These are phyloP conservation scores for Castanopsis chinensis DNA, from an alignment of 306 rosid genomes.

Conservation along the genomic window DNA sequence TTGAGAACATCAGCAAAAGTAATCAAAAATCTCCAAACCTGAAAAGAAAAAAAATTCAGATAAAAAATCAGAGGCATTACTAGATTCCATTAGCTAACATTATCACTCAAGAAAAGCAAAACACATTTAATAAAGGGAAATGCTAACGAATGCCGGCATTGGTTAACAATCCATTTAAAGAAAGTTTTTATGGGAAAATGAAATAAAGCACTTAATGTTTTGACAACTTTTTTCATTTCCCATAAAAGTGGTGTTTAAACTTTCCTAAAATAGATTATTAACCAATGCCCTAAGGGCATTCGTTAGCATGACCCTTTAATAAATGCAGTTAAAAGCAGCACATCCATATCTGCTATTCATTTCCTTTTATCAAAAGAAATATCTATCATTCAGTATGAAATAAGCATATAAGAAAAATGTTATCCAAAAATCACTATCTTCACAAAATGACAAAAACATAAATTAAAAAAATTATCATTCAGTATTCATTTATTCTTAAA, in stretches of 20 bases:
- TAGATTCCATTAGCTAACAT: slow-evolving; percentile 6
- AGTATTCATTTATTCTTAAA: neutral
- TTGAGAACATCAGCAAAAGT: slow-evolving; percentile 91
- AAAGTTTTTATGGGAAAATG: no score
- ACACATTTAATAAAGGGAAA: neutral
- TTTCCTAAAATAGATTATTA: no score
- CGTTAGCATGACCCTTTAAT: no score
- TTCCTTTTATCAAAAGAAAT: neutral
- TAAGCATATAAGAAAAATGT: neutral
- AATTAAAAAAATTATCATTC: neutral
- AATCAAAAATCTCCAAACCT: slow-evolving; percentile 97
- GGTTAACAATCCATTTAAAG: no score
- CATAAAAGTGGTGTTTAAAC: no score
- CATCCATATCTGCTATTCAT: neutral
- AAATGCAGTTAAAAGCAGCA: neutral
- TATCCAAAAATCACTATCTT: neutral
- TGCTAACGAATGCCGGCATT: no score
- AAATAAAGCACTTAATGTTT: no score
- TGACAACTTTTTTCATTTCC: no score
- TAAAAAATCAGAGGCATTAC: slow-evolving; percentile 19
- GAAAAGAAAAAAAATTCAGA: slow-evolving; percentile 30
- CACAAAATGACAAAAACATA: neutral
- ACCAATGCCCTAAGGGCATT: no score
- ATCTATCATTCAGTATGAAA: neutral
- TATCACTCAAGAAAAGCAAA: neutral